A percentile compares a stretch with the other conserved stretches of the same genome.
Conservation (phyloP, 768 basidiomycete species). For the Termitomyces sp. region DNA sequence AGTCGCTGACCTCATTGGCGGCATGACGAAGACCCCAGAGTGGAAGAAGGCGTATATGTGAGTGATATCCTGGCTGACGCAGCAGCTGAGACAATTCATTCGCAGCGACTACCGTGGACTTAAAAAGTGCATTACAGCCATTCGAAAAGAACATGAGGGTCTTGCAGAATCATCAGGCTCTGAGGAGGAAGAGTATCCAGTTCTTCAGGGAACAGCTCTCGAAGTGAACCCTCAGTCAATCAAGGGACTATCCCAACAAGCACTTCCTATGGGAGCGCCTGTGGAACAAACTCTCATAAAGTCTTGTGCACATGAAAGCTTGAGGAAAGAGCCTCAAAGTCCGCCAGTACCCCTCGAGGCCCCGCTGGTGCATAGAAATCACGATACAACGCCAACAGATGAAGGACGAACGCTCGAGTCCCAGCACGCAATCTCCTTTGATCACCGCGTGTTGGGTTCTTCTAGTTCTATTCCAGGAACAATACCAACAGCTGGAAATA, state of each 20-base stretch:
- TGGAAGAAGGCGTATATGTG: constrained; percentile 73
- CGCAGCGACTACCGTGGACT: constrained; percentile 69
- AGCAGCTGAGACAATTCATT: constrained; percentile 1
- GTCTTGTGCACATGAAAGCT: not conserved
- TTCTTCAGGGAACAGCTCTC: not conserved
- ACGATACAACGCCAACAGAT: not conserved
- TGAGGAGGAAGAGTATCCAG: constrained; percentile 11
- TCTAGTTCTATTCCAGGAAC: not conserved
- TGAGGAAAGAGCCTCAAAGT: not conserved
- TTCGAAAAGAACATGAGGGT: constrained; percentile 39
- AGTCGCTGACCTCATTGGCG: not conserved
- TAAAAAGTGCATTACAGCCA: constrained; percentile 60
- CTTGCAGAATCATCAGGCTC: constrained; percentile 19
- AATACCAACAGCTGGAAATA: not conserved
- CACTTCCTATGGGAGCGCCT: no score
- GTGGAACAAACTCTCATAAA: not conserved
- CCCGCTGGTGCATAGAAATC: not conserved
- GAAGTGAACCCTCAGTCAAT: not conserved
- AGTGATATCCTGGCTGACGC: constrained; percentile 14
- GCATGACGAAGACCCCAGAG: constrained; percentile 55
- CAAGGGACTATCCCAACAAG: not conserved
- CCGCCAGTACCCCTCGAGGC: not conserved
- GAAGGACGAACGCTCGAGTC: not conserved
- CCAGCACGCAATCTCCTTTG: not conserved
- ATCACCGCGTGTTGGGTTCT: not conserved